These are phyloP conservation scores for Myxozyma neglecta DNA, from an alignment of 805 yeast genomes.

Conservation along the genomic window DNA sequence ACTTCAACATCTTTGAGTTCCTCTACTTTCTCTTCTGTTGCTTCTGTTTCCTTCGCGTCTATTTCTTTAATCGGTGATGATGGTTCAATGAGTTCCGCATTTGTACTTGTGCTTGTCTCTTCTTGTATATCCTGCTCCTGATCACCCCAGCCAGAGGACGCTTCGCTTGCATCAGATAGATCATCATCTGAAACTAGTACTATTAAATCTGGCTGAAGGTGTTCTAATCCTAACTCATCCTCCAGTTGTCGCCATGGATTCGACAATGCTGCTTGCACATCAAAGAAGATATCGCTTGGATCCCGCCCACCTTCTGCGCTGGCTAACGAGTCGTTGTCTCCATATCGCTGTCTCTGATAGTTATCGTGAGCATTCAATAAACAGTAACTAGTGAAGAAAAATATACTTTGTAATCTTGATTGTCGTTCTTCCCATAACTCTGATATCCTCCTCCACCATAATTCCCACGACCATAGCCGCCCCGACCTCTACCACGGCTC, in stretches of 20 bases:
- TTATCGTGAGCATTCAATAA: background rate
- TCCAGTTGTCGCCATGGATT: constrained; percentile 29
- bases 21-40: no score
- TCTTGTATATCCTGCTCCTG: background rate
- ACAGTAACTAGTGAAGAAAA: background rate
- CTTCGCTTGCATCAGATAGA: background rate
- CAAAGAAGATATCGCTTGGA: background rate
- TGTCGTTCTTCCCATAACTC: background rate
- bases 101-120: background rate
- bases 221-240: constrained; percentile 11
- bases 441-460: constrained; percentile 3
- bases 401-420: background rate
- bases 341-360: constrained; percentile 1
- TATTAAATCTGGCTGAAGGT: constrained; percentile 18
- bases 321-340: background rate
- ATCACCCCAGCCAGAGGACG: background rate
- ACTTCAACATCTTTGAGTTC: no score
- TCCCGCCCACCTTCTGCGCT: background rate
- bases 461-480: background rate
- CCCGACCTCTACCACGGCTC: constrained; percentile 3
- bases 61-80: no score
- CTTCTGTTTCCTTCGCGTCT: no score
- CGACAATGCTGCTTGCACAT: constrained; percentile 12
- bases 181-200: background rate
- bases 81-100: no score